Conservation (phyloP, 768 basidiomycete genomes). For the Auriculariales sp. region DNA sequence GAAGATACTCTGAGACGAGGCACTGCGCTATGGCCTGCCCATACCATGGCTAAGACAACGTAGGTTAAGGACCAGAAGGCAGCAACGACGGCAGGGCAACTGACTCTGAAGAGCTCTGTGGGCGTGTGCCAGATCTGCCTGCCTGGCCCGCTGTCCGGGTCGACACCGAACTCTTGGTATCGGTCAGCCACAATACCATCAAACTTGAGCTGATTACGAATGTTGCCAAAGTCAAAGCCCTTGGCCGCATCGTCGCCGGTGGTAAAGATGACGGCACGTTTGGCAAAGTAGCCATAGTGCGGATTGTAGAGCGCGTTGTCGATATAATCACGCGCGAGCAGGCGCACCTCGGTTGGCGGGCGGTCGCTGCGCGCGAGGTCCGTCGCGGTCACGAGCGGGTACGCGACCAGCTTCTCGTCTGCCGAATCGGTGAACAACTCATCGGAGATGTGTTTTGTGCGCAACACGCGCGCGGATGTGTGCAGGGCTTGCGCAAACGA, state of each 20-base stretch:
- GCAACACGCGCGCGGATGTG: not conserved
- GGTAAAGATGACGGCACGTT: constrained; percentile 82
- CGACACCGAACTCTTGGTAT: constrained; percentile 58
- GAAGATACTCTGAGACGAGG: constrained; percentile 80
- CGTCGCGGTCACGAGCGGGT: constrained; percentile 54
- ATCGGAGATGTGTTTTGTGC: not conserved
- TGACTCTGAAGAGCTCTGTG: constrained; percentile 90
- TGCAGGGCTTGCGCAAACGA: not conserved
- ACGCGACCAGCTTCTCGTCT: constrained; percentile 30
- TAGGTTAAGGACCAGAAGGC: not conserved
- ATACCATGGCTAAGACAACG: constrained; percentile 69
- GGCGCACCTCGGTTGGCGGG: constrained; percentile 74
- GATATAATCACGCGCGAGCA: constrained; percentile 92
- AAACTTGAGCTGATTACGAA: constrained; percentile 62
- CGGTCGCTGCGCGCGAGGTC: constrained; percentile 37
- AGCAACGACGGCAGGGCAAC: constrained; percentile 9
- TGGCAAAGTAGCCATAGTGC: constrained; percentile 92
- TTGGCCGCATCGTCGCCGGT: constrained; percentile 27
- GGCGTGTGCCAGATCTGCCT: constrained; percentile 98
- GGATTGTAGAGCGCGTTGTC: constrained; percentile 96
- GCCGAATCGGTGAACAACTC: constrained; percentile 28
- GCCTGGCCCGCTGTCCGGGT: constrained; percentile 47
- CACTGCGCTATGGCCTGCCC: constrained; percentile 83
- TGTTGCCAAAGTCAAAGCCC: constrained; percentile 47
- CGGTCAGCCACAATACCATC: constrained; percentile 64